Evolutionary conservation across 2,329 filamentous ascomycete species (phyloP).

Genomic region (Venturia pyrina): DNA sequence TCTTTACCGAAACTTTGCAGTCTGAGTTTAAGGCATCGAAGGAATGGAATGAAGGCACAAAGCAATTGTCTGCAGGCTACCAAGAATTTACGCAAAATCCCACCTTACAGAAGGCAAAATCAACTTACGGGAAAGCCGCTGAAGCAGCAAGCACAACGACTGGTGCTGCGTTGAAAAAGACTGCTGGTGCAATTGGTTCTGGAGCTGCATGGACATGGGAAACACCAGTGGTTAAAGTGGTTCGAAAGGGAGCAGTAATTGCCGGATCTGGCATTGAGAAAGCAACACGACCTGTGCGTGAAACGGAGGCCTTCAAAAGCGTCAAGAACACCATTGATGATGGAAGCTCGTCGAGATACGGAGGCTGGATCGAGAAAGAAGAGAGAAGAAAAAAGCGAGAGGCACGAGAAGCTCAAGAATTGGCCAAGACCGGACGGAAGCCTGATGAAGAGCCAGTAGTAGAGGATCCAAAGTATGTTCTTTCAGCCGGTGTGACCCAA

Average conservation of each 20-base stretch:
- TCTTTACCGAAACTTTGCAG: slow-evolving; percentile 94
- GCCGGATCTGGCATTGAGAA: slow-evolving; percentile 86
- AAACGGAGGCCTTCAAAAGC: slow-evolving; percentile 87
- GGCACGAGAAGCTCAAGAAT: slow-evolving; percentile 54
- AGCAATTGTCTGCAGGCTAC: slow-evolving; percentile 79
- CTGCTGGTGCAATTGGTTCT: slow-evolving; percentile 78
- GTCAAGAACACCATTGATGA: slow-evolving; percentile 96
- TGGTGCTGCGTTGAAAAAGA: slow-evolving; percentile 70
- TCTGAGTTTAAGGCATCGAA: slow-evolving; percentile 93
- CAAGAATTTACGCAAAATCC: slow-evolving; percentile 92
- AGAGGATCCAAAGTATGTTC: slow-evolving; percentile 77
- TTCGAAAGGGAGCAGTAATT: slow-evolving; percentile 73
- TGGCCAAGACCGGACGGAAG: slow-evolving; percentile 39
- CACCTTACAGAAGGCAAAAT: slow-evolving; percentile 72
- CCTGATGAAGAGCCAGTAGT: slow-evolving; percentile 50
- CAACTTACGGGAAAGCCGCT: slow-evolving; percentile 79
- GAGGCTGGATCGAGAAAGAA: slow-evolving; percentile 94
- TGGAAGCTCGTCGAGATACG: slow-evolving; percentile 89
- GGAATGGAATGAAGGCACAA: slow-evolving; percentile 98
- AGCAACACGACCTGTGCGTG: slow-evolving; percentile 84
- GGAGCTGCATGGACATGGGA: slow-evolving; percentile 97
- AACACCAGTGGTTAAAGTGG: slow-evolving; percentile 81
- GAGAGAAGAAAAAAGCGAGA: slow-evolving; percentile 76
- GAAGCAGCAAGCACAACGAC: slow-evolving; percentile 73
- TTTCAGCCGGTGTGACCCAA: slow-evolving; percentile 13